Evolutionary conservation across 2,329 filamentous ascomycete genomes (phyloP).

Genomic region (Nigrospora osmanthi): DNA sequence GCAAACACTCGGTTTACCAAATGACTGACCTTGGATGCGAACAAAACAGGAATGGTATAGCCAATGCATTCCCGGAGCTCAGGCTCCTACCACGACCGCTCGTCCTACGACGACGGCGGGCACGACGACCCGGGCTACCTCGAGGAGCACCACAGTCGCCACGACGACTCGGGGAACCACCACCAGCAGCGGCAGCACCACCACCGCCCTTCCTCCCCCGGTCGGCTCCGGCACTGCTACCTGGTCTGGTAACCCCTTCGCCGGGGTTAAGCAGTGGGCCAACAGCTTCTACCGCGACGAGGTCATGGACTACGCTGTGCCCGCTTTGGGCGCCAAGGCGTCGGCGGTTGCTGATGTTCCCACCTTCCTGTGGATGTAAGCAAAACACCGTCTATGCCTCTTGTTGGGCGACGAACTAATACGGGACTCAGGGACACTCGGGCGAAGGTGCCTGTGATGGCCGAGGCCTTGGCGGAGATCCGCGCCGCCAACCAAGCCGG

Average conservation of each 20-base stretch:
- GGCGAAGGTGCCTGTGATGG: constrained; percentile 38
- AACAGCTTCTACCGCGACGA: constrained; percentile 50
- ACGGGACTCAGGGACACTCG: constrained; percentile 35
- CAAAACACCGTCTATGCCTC: constrained; percentile 3
- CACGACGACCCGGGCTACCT: constrained; percentile 24
- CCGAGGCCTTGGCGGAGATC: constrained; percentile 35
- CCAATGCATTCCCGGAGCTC: constrained; percentile 20
- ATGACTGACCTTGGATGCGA: no score
- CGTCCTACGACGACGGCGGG: constrained; percentile 18
- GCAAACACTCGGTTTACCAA: no score
- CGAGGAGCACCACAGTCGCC: constrained; percentile 1
- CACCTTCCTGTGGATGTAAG: constrained; percentile 44
- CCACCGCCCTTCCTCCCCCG: constrained; percentile 14
- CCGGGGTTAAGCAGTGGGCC: constrained; percentile 40
- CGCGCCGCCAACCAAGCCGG: constrained; percentile 26
- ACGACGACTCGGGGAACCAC: neutral
- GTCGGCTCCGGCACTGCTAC: constrained; percentile 26
- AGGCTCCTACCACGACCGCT: constrained; percentile 10
- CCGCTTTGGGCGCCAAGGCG: constrained; percentile 49
- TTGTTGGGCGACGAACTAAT: neutral
- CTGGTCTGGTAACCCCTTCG: constrained; percentile 47
- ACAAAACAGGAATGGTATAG: constrained; percentile 25
- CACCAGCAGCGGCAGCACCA: constrained; percentile 9
- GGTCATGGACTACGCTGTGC: constrained; percentile 49
- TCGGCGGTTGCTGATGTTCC: constrained; percentile 43